phyloP scores from a whole-genome alignment of 2,329 filamentous ascomycete genomes.

The Penicillium hordei region DNA sequence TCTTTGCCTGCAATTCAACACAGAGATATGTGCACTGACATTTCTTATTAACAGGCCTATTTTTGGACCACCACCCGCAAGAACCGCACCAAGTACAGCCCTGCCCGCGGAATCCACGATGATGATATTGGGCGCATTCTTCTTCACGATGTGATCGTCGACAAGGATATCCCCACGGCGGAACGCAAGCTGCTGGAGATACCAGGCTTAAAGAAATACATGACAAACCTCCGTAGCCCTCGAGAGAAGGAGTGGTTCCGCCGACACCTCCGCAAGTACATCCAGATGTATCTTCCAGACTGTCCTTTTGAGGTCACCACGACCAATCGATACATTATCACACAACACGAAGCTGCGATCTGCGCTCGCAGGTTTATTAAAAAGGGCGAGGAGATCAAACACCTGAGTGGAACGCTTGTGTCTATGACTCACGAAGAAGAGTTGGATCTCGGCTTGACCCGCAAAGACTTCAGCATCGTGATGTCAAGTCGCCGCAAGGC shows the following conservation, averaged over 20 bases:
- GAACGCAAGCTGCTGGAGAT: conserved; percentile 71
- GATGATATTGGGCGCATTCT: conserved; percentile 62
- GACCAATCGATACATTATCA: conserved; percentile 93
- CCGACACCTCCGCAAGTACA: conserved; percentile 82
- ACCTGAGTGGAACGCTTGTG: conserved; percentile 87
- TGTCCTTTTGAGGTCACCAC: conserved; percentile 92
- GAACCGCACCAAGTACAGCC: conserved; percentile 81
- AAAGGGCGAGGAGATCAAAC: conserved; percentile 83
- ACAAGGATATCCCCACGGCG: conserved; percentile 68
- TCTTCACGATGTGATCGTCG: conserved; percentile 67
- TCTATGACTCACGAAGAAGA: conserved; percentile 92
- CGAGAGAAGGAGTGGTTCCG: conserved; percentile 85
- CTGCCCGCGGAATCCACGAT: conserved; percentile 73
- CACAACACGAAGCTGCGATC: conserved; percentile 82
- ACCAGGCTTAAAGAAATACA: conserved; percentile 71
- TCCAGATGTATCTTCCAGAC: conserved; percentile 88
- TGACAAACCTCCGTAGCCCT: conserved; percentile 65
- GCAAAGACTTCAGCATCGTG: conserved; percentile 96
- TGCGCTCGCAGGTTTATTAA: conserved; percentile 77
- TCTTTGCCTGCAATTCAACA: conserved; percentile 8
- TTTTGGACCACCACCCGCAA: conserved; percentile 98
- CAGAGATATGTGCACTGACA: conserved; percentile 16
- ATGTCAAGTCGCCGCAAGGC: conserved; percentile 89
- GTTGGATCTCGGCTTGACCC: conserved; percentile 70
- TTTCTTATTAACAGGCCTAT: conserved; percentile 63